Evolutionary conservation across 768 basidiomycete genomes (phyloP).

Genomic region (Sistotremastrum niveocremeum): DNA sequence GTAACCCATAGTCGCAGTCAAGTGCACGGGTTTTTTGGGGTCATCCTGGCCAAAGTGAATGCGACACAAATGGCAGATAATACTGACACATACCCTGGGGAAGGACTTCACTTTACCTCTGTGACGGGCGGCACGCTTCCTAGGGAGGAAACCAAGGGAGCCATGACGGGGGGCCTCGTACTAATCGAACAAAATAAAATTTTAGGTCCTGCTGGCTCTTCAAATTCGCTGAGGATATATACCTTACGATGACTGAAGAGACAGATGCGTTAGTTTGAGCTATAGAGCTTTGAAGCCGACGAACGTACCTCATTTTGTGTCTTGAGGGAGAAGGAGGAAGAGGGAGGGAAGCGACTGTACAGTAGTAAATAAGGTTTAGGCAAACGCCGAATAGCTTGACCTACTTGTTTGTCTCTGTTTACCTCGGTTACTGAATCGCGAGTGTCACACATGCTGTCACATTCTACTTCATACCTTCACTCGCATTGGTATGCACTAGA

Average conservation of each 20-base stretch:
- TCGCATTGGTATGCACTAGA: too few relatives aligned
- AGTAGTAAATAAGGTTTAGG: background rate
- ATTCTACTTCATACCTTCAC: too few relatives aligned
- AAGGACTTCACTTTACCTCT: constrained; percentile 99
- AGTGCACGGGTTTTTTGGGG: constrained; percentile 96
- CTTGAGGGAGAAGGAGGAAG: background rate
- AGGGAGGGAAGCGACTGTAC: background rate
- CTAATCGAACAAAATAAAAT: constrained; percentile 29
- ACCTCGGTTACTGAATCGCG: background rate
- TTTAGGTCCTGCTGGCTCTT: constrained; percentile 3
- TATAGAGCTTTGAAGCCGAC: background rate
- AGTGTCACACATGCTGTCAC: background rate
- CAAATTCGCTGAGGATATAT: constrained; percentile 8
- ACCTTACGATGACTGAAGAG: constrained; percentile 77
- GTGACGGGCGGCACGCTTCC: constrained; percentile 93
- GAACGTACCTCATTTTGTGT: background rate
- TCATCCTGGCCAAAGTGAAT: constrained; percentile 61
- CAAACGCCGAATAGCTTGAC: background rate
- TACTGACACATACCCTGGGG: constrained; percentile 65
- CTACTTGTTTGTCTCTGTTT: background rate
- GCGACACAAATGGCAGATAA: background rate
- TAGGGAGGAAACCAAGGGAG: constrained; percentile 92
- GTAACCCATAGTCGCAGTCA: constrained; percentile 98
- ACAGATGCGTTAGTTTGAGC: background rate
- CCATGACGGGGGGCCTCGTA: constrained; percentile 98